A percentile compares a stretch with the other conserved stretches of the same genome.
These are phyloP conservation scores for Corynascus novoguineensis DNA, from an alignment of 495 filamentous ascomycete species.

Conservation along the genomic window DNA sequence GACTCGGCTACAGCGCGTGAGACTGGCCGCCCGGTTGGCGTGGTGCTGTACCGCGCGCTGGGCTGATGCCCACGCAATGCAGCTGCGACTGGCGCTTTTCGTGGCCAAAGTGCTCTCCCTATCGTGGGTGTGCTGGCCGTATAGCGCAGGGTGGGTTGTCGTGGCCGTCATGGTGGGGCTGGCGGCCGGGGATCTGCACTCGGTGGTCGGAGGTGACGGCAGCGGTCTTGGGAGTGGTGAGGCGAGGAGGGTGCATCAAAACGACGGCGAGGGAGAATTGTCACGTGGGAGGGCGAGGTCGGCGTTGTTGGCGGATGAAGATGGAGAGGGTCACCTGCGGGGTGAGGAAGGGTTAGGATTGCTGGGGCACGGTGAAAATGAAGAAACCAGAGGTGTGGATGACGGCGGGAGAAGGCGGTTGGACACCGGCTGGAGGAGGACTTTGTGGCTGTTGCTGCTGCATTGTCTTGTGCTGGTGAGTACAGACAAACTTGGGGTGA, in stretches of 20 bases:
- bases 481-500: constrained; percentile 28
- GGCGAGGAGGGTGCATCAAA: too few relatives aligned
- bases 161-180: constrained; percentile 33
- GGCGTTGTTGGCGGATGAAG: not conserved
- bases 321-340: constrained; percentile 1
- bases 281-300: constrained; percentile 6
- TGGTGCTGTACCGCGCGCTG: constrained; percentile 25
- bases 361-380: not conserved
- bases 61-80: constrained; percentile 22
- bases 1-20: constrained; percentile 34
- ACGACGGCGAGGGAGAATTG: not conserved
- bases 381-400: not conserved
- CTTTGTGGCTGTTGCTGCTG: constrained; percentile 31
- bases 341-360: not conserved
- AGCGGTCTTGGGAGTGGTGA: not conserved
- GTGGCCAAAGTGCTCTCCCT: constrained; percentile 39
- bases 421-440: constrained; percentile 37
- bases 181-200: constrained; percentile 37
- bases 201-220: not conserved
- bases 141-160: constrained; percentile 31
- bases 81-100: constrained; percentile 34
- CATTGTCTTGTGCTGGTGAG: constrained; percentile 39
- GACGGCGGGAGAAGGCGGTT: too few relatives aligned
- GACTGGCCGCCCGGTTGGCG: constrained; percentile 29
- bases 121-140: constrained; percentile 42